These are phyloP conservation scores for Phytophthora vignae DNA, from an alignment of 352 stramenopile genomes.

Conservation along the genomic window DNA sequence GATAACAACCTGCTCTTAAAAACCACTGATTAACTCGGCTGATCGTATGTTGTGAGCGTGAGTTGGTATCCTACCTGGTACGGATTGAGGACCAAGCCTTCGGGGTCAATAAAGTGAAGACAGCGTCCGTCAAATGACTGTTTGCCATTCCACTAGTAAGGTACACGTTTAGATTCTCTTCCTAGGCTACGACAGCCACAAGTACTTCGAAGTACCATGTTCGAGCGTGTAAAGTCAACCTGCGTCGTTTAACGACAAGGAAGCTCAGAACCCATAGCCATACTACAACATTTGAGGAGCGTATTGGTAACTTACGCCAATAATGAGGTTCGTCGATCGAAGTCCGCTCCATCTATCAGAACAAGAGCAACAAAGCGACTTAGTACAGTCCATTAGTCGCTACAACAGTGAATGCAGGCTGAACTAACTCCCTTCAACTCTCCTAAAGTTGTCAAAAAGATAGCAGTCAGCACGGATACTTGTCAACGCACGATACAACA, in stretches of 20 bases:
- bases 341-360: constrained; percentile 55
- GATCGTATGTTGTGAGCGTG: neutral
- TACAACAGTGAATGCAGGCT: neutral
- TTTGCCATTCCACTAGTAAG: constrained; percentile 69
- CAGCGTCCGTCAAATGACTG: constrained; percentile 65
- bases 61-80: constrained; percentile 56
- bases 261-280: constrained; percentile 8
- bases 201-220: constrained; percentile 47
- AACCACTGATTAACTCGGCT: neutral
- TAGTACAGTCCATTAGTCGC: neutral
- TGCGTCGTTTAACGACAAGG: constrained; percentile 20
- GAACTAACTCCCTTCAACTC: constrained; percentile 60
- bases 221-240: constrained; percentile 85
- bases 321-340: constrained; percentile 73
- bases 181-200: neutral
- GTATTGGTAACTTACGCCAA: constrained; percentile 51
- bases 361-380: neutral
- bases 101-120: constrained; percentile 78
- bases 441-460: constrained; percentile 39
- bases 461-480: constrained; percentile 8
- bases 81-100: constrained; percentile 53
- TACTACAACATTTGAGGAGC: no score
- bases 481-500: neutral
- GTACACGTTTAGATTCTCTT: neutral
- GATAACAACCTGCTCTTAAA: constrained; percentile 57